Conservation (phyloP, 257 asterid species). For the Penstemon barbatus region DNA sequence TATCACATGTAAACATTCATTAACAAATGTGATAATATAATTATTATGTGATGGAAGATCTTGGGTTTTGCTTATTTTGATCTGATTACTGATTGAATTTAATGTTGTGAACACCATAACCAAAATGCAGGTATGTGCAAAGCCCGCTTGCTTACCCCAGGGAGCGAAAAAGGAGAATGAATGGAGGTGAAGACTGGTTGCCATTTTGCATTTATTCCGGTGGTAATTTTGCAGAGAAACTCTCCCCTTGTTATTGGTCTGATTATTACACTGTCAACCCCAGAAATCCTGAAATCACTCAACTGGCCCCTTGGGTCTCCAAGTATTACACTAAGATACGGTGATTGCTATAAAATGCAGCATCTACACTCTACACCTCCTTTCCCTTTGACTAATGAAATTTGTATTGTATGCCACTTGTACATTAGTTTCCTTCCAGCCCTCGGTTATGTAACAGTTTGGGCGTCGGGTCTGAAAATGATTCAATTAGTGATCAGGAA, state of each 20-base stretch:
- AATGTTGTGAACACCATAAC: background rate
- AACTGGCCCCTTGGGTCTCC: constrained; percentile 91
- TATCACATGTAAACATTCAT: too few relatives aligned
- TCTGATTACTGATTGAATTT: background rate
- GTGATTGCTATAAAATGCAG: background rate
- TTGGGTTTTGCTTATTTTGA: too few relatives aligned
- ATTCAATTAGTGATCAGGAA: too few relatives aligned
- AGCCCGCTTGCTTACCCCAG: constrained; percentile 88
- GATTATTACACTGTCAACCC: constrained; percentile 70
- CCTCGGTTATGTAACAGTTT: too few relatives aligned
- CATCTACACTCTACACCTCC: too few relatives aligned
- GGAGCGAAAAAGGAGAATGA: constrained; percentile 75
- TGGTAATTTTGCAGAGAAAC: constrained; percentile 47
- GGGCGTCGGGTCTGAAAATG: too few relatives aligned
- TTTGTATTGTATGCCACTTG: too few relatives aligned
- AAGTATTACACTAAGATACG: constrained; percentile 47
- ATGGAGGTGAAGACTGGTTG: constrained; percentile 83
- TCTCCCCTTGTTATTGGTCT: constrained; percentile 74
- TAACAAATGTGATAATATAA: too few relatives aligned
- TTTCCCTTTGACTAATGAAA: too few relatives aligned
- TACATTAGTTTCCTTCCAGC: too few relatives aligned
- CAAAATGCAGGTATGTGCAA: constrained; percentile 66
- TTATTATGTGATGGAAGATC: too few relatives aligned
- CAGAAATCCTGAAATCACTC: constrained; percentile 61
- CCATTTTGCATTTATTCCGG: constrained; percentile 64